Base-by-base conservation (phyloP, 1,139 yeast species). In the Meyerozyma guilliermondii region DNA sequence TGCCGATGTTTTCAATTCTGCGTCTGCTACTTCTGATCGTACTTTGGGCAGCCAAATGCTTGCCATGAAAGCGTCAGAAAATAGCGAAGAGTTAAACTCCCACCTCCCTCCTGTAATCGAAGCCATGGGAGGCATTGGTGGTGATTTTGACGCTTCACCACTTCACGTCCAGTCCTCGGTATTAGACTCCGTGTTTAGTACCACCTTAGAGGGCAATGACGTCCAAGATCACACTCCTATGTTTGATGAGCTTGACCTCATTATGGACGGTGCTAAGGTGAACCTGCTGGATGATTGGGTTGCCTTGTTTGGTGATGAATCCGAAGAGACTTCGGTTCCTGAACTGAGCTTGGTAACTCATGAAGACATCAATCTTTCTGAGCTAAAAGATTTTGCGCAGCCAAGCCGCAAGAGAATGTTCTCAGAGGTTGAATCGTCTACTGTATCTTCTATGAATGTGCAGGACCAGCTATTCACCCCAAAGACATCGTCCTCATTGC, bases 171-270 rank as follows among this genome's bases (percentile, higher is more conserved):
- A 80, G 56, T 68, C 83, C 31, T 74, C 78, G 42, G 77, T 80
- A 39, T 69, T 82, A 46, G 84, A 81, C 48, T 79, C 85, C 11
- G 80, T 82, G 40, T 81, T 83, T 56, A 68, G 74, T 54, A 66
- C 71, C 48, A 67, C 74, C 38, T 63, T 74, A 49, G 75, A 69
- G 48, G 71, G 62, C 42, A 51, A 58, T 41, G 67, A 60, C 44
- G 51, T 67, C 18, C 71, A 68, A 40, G 73, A 73, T 44, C 69
- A 76, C 39, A 73, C 84, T 55, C 87, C 89, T 56, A 78, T 82
- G 85, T 81, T 83, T 65, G 81, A 71, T 50, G 79, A 77, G 44
- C 68, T 71, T 49, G 77, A 71, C 49, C 67, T 71, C 49, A 67
- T 70, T 44, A 58, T 71, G 44, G 76, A 71, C 45, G 75, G 77